A percentile compares a stretch with the other conserved stretches of the same genome.
Conservation (phyloP, 1,284 basidiomycete species). For the Pseudozyma hubeiensis region DNA sequence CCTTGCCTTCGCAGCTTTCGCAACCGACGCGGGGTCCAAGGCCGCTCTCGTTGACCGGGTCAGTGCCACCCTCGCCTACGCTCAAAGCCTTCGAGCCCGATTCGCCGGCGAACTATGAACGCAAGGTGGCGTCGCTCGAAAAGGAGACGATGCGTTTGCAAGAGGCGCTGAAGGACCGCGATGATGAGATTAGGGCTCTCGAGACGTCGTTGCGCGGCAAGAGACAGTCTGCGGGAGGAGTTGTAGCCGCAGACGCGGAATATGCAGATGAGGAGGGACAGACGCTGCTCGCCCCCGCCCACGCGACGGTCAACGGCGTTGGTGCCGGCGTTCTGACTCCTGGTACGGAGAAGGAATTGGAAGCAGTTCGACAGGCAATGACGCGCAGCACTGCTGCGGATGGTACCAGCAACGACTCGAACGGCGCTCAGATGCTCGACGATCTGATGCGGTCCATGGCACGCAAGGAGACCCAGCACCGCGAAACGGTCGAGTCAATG, state of each 20-base stretch:
- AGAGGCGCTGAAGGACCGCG: slow-evolving; percentile 58
- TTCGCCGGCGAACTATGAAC: slow-evolving; percentile 58
- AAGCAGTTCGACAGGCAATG: slow-evolving; percentile 38
- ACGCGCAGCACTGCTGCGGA: slow-evolving; percentile 3
- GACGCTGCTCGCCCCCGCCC: slow-evolving; percentile 1
- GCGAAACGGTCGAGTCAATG: slow-evolving; percentile 79
- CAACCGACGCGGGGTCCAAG: slow-evolving; percentile 38
- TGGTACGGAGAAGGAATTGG: slow-evolving; percentile 42
- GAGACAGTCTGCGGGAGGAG: slow-evolving; percentile 2
- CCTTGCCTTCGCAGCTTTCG: slow-evolving; percentile 37
- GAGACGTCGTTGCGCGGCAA: slow-evolving; percentile 35
- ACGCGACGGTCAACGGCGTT: not conserved
- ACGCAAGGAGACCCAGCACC: slow-evolving; percentile 87
- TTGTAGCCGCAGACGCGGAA: not conserved
- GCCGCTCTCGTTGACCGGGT: slow-evolving; percentile 54
- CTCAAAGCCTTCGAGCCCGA: slow-evolving; percentile 48
- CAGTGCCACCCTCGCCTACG: slow-evolving; percentile 55
- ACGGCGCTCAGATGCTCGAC: slow-evolving; percentile 39
- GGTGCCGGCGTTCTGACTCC: slow-evolving; percentile 31
- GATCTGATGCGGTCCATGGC: slow-evolving; percentile 79
- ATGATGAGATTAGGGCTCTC: slow-evolving; percentile 56
- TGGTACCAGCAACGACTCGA: slow-evolving; percentile 11
- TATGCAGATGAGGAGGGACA: not conserved
- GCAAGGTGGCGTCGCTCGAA: slow-evolving; percentile 59
- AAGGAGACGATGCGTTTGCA: slow-evolving; percentile 59